phyloP scores from a whole-genome alignment of 495 filamentous ascomycete species.

The Hypoxylon rickii region DNA sequence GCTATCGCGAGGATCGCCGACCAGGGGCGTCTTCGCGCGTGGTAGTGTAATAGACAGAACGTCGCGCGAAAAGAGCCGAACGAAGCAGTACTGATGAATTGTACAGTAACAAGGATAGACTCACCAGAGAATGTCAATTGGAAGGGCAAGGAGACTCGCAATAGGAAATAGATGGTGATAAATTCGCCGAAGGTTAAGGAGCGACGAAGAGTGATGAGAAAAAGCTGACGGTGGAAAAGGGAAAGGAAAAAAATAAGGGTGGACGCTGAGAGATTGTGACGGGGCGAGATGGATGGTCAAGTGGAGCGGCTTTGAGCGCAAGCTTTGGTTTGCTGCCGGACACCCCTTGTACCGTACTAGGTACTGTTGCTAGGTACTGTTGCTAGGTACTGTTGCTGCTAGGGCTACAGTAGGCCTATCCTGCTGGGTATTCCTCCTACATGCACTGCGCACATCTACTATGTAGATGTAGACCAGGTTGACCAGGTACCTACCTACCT shows the following conservation, averaged over 20 bases:
- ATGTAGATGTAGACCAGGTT: too few species aligned
- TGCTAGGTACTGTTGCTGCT: too few species aligned
- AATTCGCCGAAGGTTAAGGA: constrained; percentile 35
- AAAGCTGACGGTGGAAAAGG: constrained; percentile 33
- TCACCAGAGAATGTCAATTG: constrained; percentile 35
- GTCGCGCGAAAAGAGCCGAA: too few species aligned
- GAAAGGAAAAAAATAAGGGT: constrained; percentile 40
- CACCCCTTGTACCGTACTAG: constrained; percentile 12
- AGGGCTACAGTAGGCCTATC: too few species aligned
- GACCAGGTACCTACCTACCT: not conserved
- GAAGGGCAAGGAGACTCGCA: constrained; percentile 16
- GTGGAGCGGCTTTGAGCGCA: constrained; percentile 29
- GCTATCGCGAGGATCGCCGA: too few species aligned
- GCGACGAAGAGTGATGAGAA: constrained; percentile 29
- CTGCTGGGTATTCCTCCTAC: too few species aligned
- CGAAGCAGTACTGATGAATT: not conserved
- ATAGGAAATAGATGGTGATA: constrained; percentile 33
- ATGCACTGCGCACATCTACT: too few species aligned
- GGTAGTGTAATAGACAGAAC: too few species aligned
- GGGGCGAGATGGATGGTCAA: constrained; percentile 34
- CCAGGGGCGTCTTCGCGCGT: too few species aligned
- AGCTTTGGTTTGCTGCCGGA: constrained; percentile 32
- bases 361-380: too few species aligned
- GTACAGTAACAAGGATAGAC: constrained; percentile 6
- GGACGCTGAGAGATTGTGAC: constrained; percentile 37